These are phyloP conservation scores for Xylaria sp. DNA, from an alignment of 2,329 filamentous ascomycete species.

Conservation along the genomic window DNA sequence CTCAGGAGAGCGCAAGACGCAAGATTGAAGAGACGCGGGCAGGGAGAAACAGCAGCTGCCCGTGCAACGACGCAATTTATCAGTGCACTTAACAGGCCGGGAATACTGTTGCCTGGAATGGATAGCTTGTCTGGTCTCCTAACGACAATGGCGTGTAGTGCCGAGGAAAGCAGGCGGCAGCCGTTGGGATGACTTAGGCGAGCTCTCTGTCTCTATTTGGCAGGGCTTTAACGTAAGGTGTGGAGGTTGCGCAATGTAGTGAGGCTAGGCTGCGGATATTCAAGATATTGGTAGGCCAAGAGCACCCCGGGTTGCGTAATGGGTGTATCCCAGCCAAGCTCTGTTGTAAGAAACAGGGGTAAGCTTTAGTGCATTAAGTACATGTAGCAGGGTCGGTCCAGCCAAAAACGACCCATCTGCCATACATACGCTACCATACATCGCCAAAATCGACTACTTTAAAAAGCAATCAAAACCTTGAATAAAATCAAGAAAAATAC, in stretches of 20 bases:
- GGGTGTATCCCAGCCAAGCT: not conserved
- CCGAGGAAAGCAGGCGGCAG: slow-evolving; percentile 36
- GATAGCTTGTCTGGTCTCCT: slow-evolving; percentile 1
- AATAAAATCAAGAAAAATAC: too few relatives aligned
- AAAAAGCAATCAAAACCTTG: too few relatives aligned
- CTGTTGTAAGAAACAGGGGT: not conserved
- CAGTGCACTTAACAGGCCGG: not conserved
- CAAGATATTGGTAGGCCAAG: slow-evolving; percentile 16
- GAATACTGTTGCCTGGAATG: slow-evolving; percentile 25
- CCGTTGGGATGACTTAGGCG: slow-evolving; percentile 6
- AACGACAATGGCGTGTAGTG: slow-evolving; percentile 11
- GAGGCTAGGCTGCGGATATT: slow-evolving; percentile 30
- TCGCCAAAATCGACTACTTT: too few relatives aligned
- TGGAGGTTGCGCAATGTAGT: slow-evolving; percentile 37
- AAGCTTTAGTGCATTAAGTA: not conserved
- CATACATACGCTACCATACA: too few relatives aligned
- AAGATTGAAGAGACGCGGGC: slow-evolving; percentile 5
- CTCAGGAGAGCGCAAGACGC: slow-evolving; percentile 24
- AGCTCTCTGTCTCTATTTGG: slow-evolving; percentile 20
- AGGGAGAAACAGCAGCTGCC: slow-evolving; percentile 16
- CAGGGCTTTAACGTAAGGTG: slow-evolving; percentile 24
- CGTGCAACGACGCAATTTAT: slow-evolving; percentile 31
- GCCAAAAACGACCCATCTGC: too few relatives aligned
- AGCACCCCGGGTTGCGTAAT: slow-evolving; percentile 30
- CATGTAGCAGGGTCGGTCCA: not conserved